phyloP scores from a whole-genome alignment of 2,329 filamentous ascomycete species.

The Verticillium tricorpus region DNA sequence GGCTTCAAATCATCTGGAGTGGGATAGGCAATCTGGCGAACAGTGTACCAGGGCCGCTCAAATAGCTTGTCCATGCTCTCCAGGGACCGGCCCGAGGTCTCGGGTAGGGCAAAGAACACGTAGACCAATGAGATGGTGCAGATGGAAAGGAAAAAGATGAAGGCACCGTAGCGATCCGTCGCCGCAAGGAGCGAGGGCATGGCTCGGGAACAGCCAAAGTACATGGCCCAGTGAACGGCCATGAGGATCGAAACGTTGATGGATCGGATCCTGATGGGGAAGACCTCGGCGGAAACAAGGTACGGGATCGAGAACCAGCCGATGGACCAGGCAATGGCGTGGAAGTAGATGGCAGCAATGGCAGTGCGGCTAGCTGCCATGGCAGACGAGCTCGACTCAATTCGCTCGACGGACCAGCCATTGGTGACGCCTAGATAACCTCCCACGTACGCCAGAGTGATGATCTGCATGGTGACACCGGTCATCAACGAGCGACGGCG shows the following conservation, averaged over 20 bases:
- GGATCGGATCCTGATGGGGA: conserved; percentile 35
- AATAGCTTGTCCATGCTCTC: conserved; percentile 25
- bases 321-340: conserved; percentile 39
- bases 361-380: conserved; percentile 30
- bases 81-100: conserved; percentile 22
- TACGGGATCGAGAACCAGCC: conserved; percentile 42
- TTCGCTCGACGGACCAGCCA: conserved; percentile 11
- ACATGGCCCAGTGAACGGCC: conserved; percentile 35
- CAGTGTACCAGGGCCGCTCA: conserved; percentile 22
- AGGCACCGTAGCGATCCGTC: conserved; percentile 18
- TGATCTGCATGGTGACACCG: conserved; percentile 25
- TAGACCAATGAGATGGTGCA: conserved; percentile 14
- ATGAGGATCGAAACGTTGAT: conserved; percentile 35
- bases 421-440: conserved; percentile 24
- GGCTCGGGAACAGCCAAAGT: conserved; percentile 26
- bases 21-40: conserved; percentile 22
- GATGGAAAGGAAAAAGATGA: conserved; percentile 9
- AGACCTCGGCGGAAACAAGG: conserved; percentile 38
- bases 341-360: conserved; percentile 38
- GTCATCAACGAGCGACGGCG: conserved; percentile 26
- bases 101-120: conserved; percentile 27
- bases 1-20: conserved; percentile 16
- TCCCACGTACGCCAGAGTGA: conserved; percentile 23
- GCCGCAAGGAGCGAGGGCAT: conserved; percentile 28
- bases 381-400: conserved; percentile 12